These are phyloP conservation scores for Cryptococcus depauperatus DNA, from an alignment of 1,284 basidiomycete species.

Conservation along the genomic window DNA sequence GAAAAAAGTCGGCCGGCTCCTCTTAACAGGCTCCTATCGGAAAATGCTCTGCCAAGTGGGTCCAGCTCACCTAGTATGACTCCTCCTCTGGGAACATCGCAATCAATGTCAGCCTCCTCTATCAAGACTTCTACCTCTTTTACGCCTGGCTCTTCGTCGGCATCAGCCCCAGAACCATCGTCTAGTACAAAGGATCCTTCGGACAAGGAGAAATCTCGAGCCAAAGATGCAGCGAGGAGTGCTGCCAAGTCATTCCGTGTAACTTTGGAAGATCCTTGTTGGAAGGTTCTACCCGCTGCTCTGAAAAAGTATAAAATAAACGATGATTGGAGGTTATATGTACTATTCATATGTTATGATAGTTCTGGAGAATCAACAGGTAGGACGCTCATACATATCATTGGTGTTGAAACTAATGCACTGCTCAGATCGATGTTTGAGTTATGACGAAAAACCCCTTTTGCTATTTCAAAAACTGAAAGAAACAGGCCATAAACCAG, in stretches of 20 bases:
- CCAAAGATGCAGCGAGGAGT: constrained; percentile 35
- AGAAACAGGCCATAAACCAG: constrained; percentile 92
- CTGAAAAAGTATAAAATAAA: constrained; percentile 99
- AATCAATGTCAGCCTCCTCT: not conserved
- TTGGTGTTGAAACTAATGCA: not conserved
- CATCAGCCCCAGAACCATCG: not conserved
- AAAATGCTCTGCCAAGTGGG: not conserved
- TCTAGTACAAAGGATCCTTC: constrained; percentile 6
- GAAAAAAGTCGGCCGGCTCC: constrained; percentile 7
- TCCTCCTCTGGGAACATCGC: not conserved
- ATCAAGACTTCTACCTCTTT: not conserved
- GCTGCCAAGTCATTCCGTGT: constrained; percentile 50
- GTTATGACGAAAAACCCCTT: constrained; percentile 95
- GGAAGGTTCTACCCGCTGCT: constrained; percentile 94
- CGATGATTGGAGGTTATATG: constrained; percentile 97
- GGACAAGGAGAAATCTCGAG: constrained; percentile 18
- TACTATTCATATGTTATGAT: constrained; percentile 97
- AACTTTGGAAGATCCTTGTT: constrained; percentile 89
- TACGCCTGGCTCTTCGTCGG: not conserved
- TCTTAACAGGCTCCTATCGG: constrained; percentile 14
- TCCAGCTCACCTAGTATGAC: constrained; percentile 10
- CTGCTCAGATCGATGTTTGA: constrained; percentile 75
- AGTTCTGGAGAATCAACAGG: constrained; percentile 70
- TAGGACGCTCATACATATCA: constrained; percentile 43
- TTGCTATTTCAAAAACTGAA: constrained; percentile 95